Percentiles rank a stretch among this genome's conserved stretches.
Conservation (phyloP, 1,139 yeast genomes). For the Geotrichum candidum region DNA sequence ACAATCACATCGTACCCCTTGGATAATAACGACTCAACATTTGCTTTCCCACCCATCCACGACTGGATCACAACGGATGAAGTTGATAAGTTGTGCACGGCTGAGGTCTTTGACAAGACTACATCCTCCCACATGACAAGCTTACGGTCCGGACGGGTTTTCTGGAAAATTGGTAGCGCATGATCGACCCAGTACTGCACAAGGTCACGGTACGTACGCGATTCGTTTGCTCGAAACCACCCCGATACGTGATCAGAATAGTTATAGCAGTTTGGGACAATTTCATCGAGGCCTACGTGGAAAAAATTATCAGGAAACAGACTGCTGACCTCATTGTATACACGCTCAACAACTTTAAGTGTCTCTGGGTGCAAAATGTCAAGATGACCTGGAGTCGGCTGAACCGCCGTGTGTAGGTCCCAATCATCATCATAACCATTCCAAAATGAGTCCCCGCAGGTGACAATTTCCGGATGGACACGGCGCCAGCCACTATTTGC, state of each 20-base stretch:
- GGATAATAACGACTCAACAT: constrained; percentile 34
- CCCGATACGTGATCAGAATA: constrained; percentile 32
- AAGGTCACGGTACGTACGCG: constrained; percentile 35
- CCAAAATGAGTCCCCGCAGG: constrained; percentile 40
- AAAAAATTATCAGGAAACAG: constrained; percentile 40
- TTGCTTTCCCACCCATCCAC: constrained; percentile 37
- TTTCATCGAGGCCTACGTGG: constrained; percentile 47
- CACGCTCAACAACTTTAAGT: constrained; percentile 36
- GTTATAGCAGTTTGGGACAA: constrained; percentile 39
- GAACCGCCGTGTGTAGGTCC: constrained; percentile 37
- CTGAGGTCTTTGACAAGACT: constrained; percentile 30
- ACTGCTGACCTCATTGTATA: constrained; percentile 39
- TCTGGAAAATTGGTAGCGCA: constrained; percentile 37
- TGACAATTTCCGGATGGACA: constrained; percentile 36
- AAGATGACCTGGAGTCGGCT: constrained; percentile 47
- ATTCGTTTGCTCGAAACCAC: constrained; percentile 34
- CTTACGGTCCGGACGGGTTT: constrained; percentile 27
- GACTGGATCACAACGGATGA: constrained; percentile 39
- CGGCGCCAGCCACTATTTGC: constrained; percentile 43
- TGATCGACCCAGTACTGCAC: constrained; percentile 41
- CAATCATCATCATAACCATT: constrained; percentile 28
- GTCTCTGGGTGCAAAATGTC: constrained; percentile 39
- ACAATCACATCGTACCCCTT: constrained; percentile 44
- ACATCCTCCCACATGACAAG: constrained; percentile 49
- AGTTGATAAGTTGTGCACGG: constrained; percentile 6